Evolutionary conservation across 2,329 filamentous ascomycete species (phyloP), one percentile per base, ranked within the genome.

Genomic region (Calonectria fujianensis): DNA sequence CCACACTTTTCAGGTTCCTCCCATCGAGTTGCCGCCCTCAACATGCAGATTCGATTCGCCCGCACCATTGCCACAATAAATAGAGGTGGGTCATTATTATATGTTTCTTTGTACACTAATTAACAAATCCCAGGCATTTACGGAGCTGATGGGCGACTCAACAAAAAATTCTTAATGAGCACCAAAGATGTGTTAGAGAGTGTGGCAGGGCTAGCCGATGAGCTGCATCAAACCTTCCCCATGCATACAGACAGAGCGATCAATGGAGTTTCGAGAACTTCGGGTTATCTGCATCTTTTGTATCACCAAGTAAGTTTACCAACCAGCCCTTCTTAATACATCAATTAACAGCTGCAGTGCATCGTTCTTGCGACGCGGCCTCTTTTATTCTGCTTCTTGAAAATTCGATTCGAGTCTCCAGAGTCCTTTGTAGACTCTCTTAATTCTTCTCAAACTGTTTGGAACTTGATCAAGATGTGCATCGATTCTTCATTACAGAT

Each of bases 381-480:
- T 0, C 41, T 84, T 0, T 41, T 85, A 0, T 79, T 85, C 7
- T 85, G 82, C 65, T 84, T 83, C 35, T 65, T 84, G 3, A 84
- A 84, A 37, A 81, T 83, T 2, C 77, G 80, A 1, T 81, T 84
- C 37, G 82, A 83, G 24, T 82, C 82, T 0, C 77, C 75, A 1
- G 68, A 75, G 7, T 73, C 78, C 1, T 82, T 77, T 50, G 63
- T 79, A 0, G 78, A 80, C 32, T 75, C 76, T 0, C 88, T 90
- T 1, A 82, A 82, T 11, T 89, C 88, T 29, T 82, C 82, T 9
- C 76, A 79, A 72, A 83, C 80, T 14, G 78, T 84, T n/a, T 80
- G 81, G 67, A 84, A 83, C 57, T 71, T 85, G 37, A 76, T 84
- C 63, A 82, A 83, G 57, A 82, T 84, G 80, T 83, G 83, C 35